Evolutionary conservation across 768 basidiomycete genomes (phyloP), one percentile per base, ranked within the genome.

Genomic region (Hortiboletus flavorubellus): DNA sequence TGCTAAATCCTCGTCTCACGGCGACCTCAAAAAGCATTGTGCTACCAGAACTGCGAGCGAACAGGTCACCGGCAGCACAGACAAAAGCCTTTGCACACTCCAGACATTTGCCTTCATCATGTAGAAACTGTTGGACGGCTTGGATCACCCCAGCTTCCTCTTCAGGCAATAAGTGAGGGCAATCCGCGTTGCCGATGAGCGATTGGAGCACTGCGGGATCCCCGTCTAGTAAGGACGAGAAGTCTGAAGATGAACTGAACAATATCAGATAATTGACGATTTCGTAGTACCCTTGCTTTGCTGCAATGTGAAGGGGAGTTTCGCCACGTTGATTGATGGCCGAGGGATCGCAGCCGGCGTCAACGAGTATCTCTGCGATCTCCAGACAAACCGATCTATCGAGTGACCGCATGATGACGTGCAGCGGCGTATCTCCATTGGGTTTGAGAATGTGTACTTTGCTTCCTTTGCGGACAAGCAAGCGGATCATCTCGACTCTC

Each of bases 401-500:
- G 15, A 14, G 23, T 5, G 46, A 55, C 9, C 29, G 46, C 33
- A 34, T 35, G 26, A 11, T 5, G 9, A n/a, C 10, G 2, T 60
- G 59, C 30, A 60, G 15, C 2, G 55, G 5, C 3, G 38, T 9
- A 2, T 60, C 50, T 12, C 49, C 57, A 1, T 30, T 4, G 0
- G 33, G 3, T 1, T 34, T 37, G 14, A 37, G 23, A n/a, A 30
- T 4, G 2, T 23, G 47, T 1, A 43, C 23, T 7, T 47, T 23
- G 16, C 49, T 51, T 8, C 54, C 51, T 12, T 35, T 48, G 9
- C 10, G 4, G n/a, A 50, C 5, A 12, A 61, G 54, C 0, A 59
- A 34, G 9, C 30, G 43, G 21, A 59, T 9, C 46, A 59, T 51
- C 23, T 38, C 35, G 11, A 38, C 45, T 42, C 56, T 21, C 45